Base-by-base conservation (phyloP, 2,329 filamentous ascomycete species). In the Stachybotrys chlorohalonatus region DNA sequence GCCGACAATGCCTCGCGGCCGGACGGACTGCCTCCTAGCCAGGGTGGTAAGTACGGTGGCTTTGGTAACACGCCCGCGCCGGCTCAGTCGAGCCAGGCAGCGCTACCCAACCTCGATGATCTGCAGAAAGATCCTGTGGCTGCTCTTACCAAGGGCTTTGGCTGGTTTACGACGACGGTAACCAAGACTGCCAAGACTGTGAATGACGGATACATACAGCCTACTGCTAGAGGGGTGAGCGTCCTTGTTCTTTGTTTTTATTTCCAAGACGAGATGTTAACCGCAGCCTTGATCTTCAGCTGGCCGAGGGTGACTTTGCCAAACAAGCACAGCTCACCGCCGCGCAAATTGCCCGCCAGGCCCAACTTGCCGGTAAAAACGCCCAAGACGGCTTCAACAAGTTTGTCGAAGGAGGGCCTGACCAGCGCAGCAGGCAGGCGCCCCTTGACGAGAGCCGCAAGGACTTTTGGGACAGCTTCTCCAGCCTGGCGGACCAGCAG, bases 381-480 rank as follows among this genome's bases (percentile, higher is more conserved):
- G 90, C 92, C 0, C 86, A 90, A 54, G 88, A 94, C 7, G 82
- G 85, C 47, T 87, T 97, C 73, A 90, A 80, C 67, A 84, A 86
- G 52, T 96, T 97, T 64, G 91, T 97, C 53, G 94, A 97, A 67
- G 90, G 88, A 3, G 80, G 81, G 15, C 73, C 77, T 6, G 8
- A 31, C 24, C 65, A 73, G 48, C 63, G 64, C 53, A 58, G 61
- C 56, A 65, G 72, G 55, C 66, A 70, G 55, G 72, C 66, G 53
- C 74, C 70, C 54, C 64, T 83, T 52, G 78, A 85, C 64, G 78
- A 76, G 79, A 87, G 69, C 81, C 88, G 86, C 71, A 87, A 87
- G 67, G 87, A 89, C 61, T 96, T 96, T 72, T 96, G 92, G 92
- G 92, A 96, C 68, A 87, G 87, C 62, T 96, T 97, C 71, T 86